Percentiles rank a stretch among this genome's conserved stretches.
These are phyloP conservation scores for Chondrostereum purpureum DNA, from an alignment of 1,284 basidiomycete genomes.

Conservation along the genomic window DNA sequence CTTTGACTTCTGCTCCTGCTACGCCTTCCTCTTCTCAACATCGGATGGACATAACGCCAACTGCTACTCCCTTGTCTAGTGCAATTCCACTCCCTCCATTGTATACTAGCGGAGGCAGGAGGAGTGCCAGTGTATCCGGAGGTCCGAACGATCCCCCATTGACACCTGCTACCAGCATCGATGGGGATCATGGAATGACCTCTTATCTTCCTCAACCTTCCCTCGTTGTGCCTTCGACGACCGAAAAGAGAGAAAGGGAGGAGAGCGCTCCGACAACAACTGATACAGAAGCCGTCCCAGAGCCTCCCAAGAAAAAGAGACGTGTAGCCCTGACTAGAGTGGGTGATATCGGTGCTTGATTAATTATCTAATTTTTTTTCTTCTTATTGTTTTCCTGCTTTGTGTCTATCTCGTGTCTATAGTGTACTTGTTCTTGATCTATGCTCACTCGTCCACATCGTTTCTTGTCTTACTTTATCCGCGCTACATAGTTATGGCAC, in stretches of 20 bases:
- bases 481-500: not conserved
- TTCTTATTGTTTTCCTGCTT: not conserved
- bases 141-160: constrained; percentile 44
- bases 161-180: constrained; percentile 44
- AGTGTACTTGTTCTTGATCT: not conserved
- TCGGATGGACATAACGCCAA: constrained; percentile 17
- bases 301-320: constrained; percentile 85
- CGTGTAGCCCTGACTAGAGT: constrained; percentile 75
- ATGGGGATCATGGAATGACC: constrained; percentile 27
- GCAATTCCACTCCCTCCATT: constrained; percentile 24
- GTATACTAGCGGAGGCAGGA: constrained; percentile 12
- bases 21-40: constrained; percentile 20
- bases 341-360: constrained; percentile 46
- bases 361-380: constrained; percentile 3
- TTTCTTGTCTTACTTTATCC: not conserved
- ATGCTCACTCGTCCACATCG: too few relatives aligned
- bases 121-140: constrained; percentile 44
- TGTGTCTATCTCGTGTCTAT: not conserved
- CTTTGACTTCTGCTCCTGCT: constrained; percentile 36
- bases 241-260: constrained; percentile 11
- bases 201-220: constrained; percentile 17
- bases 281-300: constrained; percentile 14
- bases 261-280: constrained; percentile 15
- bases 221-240: constrained; percentile 9
- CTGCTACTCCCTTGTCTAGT: constrained; percentile 20